These are phyloP conservation scores for Hyphodiscus hymeniophilus DNA, from an alignment of 495 filamentous ascomycete species.

Conservation along the genomic window DNA sequence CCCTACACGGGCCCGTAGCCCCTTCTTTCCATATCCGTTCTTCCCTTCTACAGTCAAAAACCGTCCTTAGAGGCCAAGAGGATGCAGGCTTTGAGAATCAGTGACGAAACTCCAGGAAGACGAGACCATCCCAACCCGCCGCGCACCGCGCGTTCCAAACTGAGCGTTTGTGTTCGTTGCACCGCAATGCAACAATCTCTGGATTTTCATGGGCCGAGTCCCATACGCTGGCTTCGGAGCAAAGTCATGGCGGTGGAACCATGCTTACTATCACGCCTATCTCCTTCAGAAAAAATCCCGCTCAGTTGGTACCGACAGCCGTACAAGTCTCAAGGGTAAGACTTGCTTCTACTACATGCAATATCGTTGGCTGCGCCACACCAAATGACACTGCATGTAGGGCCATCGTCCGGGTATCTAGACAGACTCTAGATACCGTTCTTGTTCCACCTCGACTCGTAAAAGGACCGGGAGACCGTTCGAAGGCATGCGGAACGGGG, in stretches of 20 bases:
- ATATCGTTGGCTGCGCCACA: background rate
- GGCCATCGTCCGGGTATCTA: slow-evolving; percentile 10
- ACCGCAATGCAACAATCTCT: background rate
- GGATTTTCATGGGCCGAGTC: slow-evolving; percentile 37
- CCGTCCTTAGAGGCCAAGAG: background rate
- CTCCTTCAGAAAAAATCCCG: slow-evolving; percentile 46
- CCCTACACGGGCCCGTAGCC: background rate
- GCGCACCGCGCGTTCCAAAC: slow-evolving; percentile 3
- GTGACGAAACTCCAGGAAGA: slow-evolving; percentile 12
- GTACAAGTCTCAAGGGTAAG: background rate
- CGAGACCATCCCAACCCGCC: slow-evolving; percentile 19
- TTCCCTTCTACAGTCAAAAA: background rate
- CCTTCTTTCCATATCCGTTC: slow-evolving; percentile 1
- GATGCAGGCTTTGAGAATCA: slow-evolving; percentile 5
- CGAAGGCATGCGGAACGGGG: slow-evolving; percentile 4
- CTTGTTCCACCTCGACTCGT: slow-evolving; percentile 15
- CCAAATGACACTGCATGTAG: background rate
- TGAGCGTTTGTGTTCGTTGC: slow-evolving; percentile 1
- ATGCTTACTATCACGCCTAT: slow-evolving; percentile 49
- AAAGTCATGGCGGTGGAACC: slow-evolving; percentile 28
- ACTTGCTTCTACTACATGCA: too few relatives aligned
- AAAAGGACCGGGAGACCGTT: background rate
- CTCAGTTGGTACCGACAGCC: slow-evolving; percentile 9
- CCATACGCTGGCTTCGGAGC: slow-evolving; percentile 48
- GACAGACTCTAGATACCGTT: slow-evolving; percentile 10